Conservation (phyloP, 2,329 filamentous ascomycete genomes). For the Nothopassalora personata region DNA sequence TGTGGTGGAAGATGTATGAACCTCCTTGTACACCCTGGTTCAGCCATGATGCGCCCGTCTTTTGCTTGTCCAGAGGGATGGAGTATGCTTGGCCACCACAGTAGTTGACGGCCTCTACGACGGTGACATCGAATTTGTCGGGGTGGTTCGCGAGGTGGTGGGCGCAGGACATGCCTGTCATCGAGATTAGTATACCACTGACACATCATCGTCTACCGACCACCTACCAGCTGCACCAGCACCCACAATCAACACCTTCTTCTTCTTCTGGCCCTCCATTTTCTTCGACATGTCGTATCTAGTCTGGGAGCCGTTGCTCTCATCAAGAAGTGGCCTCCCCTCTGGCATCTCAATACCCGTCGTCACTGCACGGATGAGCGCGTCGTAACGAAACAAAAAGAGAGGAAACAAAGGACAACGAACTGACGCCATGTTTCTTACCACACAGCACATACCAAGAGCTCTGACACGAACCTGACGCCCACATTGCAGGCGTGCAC, state of each 20-base stretch:
- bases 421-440: background rate
- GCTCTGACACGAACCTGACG: background rate
- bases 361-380: background rate
- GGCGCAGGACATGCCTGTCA: constrained; percentile 56
- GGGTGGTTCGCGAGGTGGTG: constrained; percentile 61
- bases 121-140: constrained; percentile 59
- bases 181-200: constrained; percentile 1
- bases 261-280: constrained; percentile 37
- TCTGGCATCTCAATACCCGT: constrained; percentile 20
- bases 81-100: constrained; percentile 59
- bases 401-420: background rate
- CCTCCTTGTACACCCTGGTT: constrained; percentile 62
- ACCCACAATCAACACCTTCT: constrained; percentile 54
- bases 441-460: background rate
- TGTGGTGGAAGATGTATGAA: constrained; percentile 62
- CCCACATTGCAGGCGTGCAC: background rate
- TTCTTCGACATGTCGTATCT: constrained; percentile 34
- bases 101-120: constrained; percentile 55
- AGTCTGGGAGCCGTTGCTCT: constrained; percentile 29
- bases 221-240: constrained; percentile 58
- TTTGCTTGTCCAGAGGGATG: constrained; percentile 51
- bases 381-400: background rate
- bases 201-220: background rate
- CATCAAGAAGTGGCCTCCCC: constrained; percentile 22
- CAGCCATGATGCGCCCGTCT: constrained; percentile 55